Conservation (phyloP, 1,284 basidiomycete species). For the Wallemia ichthyophaga region DNA sequence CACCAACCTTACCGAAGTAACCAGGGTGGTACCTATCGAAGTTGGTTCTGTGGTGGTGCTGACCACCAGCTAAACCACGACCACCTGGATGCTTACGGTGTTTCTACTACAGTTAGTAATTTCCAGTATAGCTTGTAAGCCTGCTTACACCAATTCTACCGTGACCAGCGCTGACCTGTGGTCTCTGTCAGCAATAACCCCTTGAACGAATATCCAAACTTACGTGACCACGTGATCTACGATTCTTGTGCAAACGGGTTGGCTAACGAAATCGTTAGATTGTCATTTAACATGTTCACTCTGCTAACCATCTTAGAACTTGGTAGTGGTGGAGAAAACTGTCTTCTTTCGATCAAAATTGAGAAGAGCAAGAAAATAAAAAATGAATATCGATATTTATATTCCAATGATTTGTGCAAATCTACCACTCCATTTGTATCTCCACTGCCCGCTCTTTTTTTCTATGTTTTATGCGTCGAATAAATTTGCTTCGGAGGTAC, state of each 20-base stretch:
- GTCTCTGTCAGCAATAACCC: too few species aligned
- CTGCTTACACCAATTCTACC: conserved; percentile 15
- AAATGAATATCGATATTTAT: background rate
- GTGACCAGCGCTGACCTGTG: conserved; percentile 54
- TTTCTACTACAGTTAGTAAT: conserved; percentile 57
- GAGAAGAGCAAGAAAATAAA: background rate
- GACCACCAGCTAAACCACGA: conserved; percentile 99
- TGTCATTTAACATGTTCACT: too few species aligned
- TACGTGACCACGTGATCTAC: conserved; percentile 95
- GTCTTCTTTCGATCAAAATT: background rate
- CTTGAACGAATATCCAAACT: too few species aligned
- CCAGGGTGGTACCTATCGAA: conserved; percentile 35
- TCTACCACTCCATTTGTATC: too few species aligned
- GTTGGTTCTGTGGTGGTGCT: conserved; percentile 87
- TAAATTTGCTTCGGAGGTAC: too few species aligned
- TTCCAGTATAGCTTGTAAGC: background rate
- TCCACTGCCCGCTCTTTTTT: too few species aligned
- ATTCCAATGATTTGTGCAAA: too few species aligned
- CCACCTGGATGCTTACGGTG: conserved; percentile 99
- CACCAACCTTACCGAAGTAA: conserved; percentile 99
- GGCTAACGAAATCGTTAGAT: conserved; percentile 21
- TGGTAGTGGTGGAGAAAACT: background rate
- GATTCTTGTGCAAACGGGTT: conserved; percentile 75
- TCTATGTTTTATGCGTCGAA: too few species aligned
- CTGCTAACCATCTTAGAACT: background rate